Percentiles rank a stretch among this genome's conserved stretches.
phyloP scores from a whole-genome alignment of 108 stramenopile species.

The Conticribra guillardii region DNA sequence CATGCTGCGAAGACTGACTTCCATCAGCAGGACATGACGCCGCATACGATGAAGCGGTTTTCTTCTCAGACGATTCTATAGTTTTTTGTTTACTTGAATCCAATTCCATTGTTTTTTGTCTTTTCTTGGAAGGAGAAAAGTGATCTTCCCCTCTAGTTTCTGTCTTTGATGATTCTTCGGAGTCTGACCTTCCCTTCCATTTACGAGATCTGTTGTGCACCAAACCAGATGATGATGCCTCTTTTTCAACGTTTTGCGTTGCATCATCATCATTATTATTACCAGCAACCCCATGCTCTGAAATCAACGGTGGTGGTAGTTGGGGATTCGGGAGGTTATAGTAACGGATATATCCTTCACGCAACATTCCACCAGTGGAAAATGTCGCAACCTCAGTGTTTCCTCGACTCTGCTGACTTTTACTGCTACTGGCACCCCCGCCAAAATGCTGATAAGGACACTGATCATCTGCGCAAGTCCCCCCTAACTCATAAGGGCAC shows the following conservation, averaged over 20 bases:
- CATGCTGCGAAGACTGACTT: no score
- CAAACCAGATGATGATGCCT: not conserved
- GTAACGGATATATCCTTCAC: constrained; percentile 15
- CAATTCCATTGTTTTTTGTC: no score
- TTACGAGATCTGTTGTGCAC: not conserved
- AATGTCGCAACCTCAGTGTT: not conserved
- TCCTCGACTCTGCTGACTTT: not conserved
- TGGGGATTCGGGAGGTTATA: constrained; percentile 7
- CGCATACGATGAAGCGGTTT: no score
- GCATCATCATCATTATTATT: no score
- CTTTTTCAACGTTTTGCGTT: no score
- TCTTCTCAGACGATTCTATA: no score
- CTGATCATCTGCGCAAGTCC: constrained; percentile 65
- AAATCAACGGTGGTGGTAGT: constrained; percentile 16
- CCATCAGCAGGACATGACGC: no score
- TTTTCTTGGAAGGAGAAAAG: no score
- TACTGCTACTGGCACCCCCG: not conserved
- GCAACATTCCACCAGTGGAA: not conserved
- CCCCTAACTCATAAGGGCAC: constrained; percentile 80
- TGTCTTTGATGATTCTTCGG: not conserved
- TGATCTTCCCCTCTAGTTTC: not conserved
- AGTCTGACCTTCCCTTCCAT: not conserved
- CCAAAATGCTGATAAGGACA: constrained; percentile 73
- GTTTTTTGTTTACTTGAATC: no score
- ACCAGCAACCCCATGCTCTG: no score